phyloP scores from a whole-genome alignment of 202 grass and related monocot genomes.

The Schoenoplectus tabernaemontani region DNA sequence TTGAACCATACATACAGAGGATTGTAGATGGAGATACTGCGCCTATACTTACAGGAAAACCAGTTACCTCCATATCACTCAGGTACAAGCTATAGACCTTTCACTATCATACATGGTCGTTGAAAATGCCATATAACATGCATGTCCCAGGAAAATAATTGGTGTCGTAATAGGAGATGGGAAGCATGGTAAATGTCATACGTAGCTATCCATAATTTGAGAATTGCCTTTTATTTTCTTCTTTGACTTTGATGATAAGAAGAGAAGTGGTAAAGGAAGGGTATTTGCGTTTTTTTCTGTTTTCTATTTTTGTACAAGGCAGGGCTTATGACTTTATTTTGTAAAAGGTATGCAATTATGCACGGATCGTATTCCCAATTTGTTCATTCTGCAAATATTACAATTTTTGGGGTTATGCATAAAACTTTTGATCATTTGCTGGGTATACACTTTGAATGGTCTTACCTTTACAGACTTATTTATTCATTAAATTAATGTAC shows the following conservation, averaged over 20 bases:
- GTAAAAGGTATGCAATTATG: neutral
- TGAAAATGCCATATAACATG: neutral
- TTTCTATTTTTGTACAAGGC: neutral
- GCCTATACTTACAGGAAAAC: constrained; percentile 53
- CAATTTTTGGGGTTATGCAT: neutral
- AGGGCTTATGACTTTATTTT: neutral
- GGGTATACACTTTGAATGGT: neutral
- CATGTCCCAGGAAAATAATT: neutral
- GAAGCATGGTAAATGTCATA: neutral
- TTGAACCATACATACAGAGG: constrained; percentile 82
- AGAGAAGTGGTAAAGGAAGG: neutral
- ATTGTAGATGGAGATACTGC: constrained; percentile 70
- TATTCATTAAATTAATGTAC: neutral
- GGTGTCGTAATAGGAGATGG: neutral
- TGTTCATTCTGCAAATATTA: neutral
- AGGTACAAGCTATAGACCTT: constrained; percentile 31
- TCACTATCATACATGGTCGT: neutral
- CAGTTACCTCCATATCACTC: constrained; percentile 69
- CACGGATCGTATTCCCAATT: neutral
- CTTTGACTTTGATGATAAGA: too few relatives aligned
- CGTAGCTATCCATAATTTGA: neutral
- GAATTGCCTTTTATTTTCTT: too few relatives aligned
- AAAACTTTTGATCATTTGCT: neutral
- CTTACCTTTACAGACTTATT: neutral
- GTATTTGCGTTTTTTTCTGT: neutral